Evolutionary conservation across 176 grass and related monocot species (phyloP), one percentile per base, ranked within the genome.

Genomic region (Hordeum marinum): DNA sequence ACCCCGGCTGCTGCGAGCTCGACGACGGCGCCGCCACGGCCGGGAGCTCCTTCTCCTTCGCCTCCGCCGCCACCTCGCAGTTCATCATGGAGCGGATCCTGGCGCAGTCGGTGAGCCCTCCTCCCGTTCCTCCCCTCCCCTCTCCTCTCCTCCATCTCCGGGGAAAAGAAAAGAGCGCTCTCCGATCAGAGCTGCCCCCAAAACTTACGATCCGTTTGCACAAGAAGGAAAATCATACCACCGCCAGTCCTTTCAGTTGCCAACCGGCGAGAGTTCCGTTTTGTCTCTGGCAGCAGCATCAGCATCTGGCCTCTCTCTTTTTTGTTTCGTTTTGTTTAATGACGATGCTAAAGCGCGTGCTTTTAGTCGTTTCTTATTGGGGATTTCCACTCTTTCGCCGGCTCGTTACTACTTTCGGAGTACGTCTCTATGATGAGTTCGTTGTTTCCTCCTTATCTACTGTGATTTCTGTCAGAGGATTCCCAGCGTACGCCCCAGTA

Each of bases 51-150:
- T 99, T 96, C 91, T 91, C 97, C 82, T 99, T 96, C 82, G 96
- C 97, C 34, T 99, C 91, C 21, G 92, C 97, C 0, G 88, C 94
- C 76, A 99, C 97, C 46, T 99, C 97, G 71, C 97, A 99, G 88
- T 90, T 99, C 79, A 92, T 99, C 88, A 99, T 99, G 94, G 97
- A 99, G 81, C 87, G 97, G 76, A 99, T 99, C 90, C 90, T 99
- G 66, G 93, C 97, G 67, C 97, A 96, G 55, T 92, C 96, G 88
- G 96, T 96, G 23, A 84, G 91, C 21, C 79, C 42, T 24, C 14
- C 4, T 1, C 24, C 7, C 7, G 58, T 21, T 1, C 8, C 23
- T 37, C 39, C 4, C 3, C 57, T 3, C 0, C 7, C 21, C 6
- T 1, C 13, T 15, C 4, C 17, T 4, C 9, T 45, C 34, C 35